A percentile compares a stretch with the other conserved stretches of the same genome.
Conservation (phyloP, 164 flowering plant genomes). For the Vitis riparia region DNA sequence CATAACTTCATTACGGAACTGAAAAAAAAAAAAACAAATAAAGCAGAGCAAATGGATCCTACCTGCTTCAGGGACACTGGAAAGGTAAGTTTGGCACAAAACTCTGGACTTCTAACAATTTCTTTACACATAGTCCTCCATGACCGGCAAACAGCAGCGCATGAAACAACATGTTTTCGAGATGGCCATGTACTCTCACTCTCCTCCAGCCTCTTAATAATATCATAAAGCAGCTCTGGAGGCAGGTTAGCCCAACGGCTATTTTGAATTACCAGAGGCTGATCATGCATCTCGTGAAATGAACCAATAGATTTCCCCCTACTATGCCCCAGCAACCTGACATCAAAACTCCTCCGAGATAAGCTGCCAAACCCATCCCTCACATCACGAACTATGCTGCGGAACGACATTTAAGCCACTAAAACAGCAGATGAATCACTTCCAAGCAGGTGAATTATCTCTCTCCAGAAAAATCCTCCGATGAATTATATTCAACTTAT, state of each 20-base stretch:
- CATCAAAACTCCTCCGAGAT: constrained; percentile 36
- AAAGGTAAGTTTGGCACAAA: constrained; percentile 36
- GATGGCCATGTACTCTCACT: constrained; percentile 44
- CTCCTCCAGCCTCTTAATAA: constrained; percentile 37
- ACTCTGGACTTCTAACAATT: constrained; percentile 35
- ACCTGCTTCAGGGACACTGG: constrained; percentile 42
- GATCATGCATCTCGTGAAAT: constrained; percentile 26
- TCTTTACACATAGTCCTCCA: constrained; percentile 44
- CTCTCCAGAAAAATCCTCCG: not conserved
- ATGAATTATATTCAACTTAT: no score
- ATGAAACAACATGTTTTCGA: constrained; percentile 39
- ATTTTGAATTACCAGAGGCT: constrained; percentile 21
- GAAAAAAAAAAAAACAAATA: not conserved
- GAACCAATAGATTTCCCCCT: constrained; percentile 36
- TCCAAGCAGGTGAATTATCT: not conserved
- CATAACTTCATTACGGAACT: not conserved
- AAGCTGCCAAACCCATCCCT: constrained; percentile 41
- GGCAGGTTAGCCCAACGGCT: constrained; percentile 42
- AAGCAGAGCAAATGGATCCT: not conserved
- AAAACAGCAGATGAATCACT: not conserved
- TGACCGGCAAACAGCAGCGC: constrained; percentile 41
- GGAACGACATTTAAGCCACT: constrained; percentile 32
- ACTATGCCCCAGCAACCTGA: constrained; percentile 24
- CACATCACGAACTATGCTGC: constrained; percentile 38
- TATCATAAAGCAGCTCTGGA: constrained; percentile 36